Percentiles rank a stretch among this genome's conserved stretches.
phyloP scores from a whole-genome alignment of 2,329 filamentous ascomycete genomes.

The Fusarium nematophilum region DNA sequence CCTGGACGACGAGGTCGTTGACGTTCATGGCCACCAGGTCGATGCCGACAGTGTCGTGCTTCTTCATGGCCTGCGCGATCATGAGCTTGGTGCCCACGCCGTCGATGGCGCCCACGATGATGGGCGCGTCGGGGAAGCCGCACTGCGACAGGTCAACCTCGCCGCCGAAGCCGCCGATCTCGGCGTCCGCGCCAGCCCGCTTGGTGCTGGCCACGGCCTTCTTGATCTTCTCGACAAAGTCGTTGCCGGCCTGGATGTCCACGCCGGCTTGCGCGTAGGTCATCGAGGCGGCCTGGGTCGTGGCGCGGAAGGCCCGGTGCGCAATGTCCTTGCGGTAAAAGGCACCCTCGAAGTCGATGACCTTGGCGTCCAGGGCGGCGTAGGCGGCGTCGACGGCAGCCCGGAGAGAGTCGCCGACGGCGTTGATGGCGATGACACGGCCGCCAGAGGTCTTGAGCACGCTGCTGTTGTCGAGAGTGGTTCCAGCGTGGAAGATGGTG shows the following conservation, averaged over 20 bases:
- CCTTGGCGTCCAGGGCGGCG: slow-evolving; percentile 73
- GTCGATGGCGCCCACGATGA: slow-evolving; percentile 93
- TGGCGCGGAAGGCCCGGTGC: slow-evolving; percentile 72
- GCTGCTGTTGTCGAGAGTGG: slow-evolving; percentile 69
- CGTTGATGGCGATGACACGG: slow-evolving; percentile 92
- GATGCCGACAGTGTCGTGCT: slow-evolving; percentile 95
- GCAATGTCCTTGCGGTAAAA: slow-evolving; percentile 95
- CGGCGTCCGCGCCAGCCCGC: slow-evolving; percentile 87
- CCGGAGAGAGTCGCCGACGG: slow-evolving; percentile 76
- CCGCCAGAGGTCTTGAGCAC: slow-evolving; percentile 84
- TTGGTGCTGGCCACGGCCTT: slow-evolving; percentile 85
- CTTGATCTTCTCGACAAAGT: slow-evolving; percentile 93
- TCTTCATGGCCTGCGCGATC: slow-evolving; percentile 88
- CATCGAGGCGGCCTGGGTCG: slow-evolving; percentile 66
- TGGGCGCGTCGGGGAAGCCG: slow-evolving; percentile 79
- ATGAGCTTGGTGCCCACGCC: slow-evolving; percentile 97
- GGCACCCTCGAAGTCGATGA: slow-evolving; percentile 86
- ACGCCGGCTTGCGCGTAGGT: slow-evolving; percentile 96
- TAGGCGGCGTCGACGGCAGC: slow-evolving; percentile 92
- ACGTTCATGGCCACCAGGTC: slow-evolving; percentile 99
- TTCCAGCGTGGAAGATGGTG: slow-evolving; percentile 94
- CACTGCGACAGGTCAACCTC: slow-evolving; percentile 70
- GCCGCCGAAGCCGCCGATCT: slow-evolving; percentile 96
- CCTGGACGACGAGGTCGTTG: slow-evolving; percentile 96
- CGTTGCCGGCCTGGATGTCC: slow-evolving; percentile 93